These are phyloP conservation scores for Tylopilus sp. DNA, from an alignment of 1,284 basidiomycete genomes.

Conservation along the genomic window DNA sequence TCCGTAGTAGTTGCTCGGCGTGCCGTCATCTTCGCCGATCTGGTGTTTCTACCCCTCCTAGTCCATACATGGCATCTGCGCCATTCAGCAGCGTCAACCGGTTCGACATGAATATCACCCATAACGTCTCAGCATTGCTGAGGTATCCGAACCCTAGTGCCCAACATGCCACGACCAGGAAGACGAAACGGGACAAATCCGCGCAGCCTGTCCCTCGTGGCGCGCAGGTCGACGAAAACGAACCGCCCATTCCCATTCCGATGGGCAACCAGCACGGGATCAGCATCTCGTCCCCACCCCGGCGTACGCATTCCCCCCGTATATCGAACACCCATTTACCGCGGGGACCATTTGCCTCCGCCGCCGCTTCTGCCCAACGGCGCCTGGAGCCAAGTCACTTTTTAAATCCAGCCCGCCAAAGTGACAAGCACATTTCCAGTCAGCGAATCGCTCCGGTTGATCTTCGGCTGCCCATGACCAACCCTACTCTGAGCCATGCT, in stretches of 20 bases:
- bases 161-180: conserved; percentile 3
- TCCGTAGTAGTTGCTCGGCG: conserved; percentile 29
- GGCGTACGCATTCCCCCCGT: conserved; percentile 8
- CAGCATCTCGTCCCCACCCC: conserved; percentile 19
- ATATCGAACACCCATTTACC: conserved; percentile 11
- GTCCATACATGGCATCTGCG: neutral
- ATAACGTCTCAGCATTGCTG: neutral
- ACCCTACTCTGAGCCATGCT: conserved; percentile 6
- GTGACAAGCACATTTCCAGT: conserved; percentile 14
- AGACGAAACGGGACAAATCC: conserved; percentile 8
- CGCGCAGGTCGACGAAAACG: conserved; percentile 21
- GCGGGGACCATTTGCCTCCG: neutral
- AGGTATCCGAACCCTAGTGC: neutral
- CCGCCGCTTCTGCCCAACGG: conserved; percentile 4
- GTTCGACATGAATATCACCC: neutral
- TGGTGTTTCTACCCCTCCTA: conserved; percentile 1
- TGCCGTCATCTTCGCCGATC: conserved; percentile 23
- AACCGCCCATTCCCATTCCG: conserved; percentile 6
- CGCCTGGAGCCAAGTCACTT: conserved; percentile 1
- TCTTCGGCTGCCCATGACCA: conserved; percentile 13
- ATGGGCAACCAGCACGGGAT: neutral
- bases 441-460: conserved; percentile 20
- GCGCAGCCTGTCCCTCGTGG: neutral
- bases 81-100: conserved; percentile 4
- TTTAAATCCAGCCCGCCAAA: conserved; percentile 5